Base-by-base conservation (phyloP, 2,329 filamentous ascomycete species). In the Rugonectria rugulosa region DNA sequence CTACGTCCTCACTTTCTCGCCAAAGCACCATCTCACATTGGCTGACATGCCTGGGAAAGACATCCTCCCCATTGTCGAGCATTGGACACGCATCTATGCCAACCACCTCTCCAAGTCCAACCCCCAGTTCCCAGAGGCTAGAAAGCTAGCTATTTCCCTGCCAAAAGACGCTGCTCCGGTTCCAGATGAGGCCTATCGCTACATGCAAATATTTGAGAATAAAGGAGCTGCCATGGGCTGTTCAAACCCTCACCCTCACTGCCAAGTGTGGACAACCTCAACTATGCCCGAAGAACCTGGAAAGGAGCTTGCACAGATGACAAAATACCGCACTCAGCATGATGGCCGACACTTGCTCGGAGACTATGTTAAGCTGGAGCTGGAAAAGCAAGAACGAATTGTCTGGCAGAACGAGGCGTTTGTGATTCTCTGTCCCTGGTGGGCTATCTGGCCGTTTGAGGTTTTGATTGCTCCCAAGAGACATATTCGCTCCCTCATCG, bases 141-240 rank as follows among this genome's bases (percentile, higher is more conserved):
- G 77, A 2, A 66, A 72, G 17, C 72, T 79, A 5, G 66, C 73
- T 5, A 70, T 82, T 7, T 71, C 74, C 2, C 66, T 79, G 70
- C 42, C 67, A 26, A 71, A 61, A 15, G 72, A 75, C 6, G 69
- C 69, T 11, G 70, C 72, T 9, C 74, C 74, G 6, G 38, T 66
- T 2, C 88, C 92, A 5, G 86, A 82, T 46, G 84, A 90, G 48
- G 91, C 96, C 75, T 92, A 96, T 68, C 86, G 90, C 49, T 98
- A 96, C 77, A 97, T 99, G 93, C 95, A 99, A 72, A 98, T 99
- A 62, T 99, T 99, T 61, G 95, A 99, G 78, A 99, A 99, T 80
- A 99, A 99, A 77, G 95, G 95, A 46, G 87, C 90, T 1, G 92
- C 94, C 10, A 99, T 99, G 95, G 95, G 95, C 46, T 99, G 95